Percentiles rank a stretch among this genome's conserved stretches.
Evolutionary conservation across 306 rosid species (phyloP).

Genomic region (Vachellia collinsii): DNA sequence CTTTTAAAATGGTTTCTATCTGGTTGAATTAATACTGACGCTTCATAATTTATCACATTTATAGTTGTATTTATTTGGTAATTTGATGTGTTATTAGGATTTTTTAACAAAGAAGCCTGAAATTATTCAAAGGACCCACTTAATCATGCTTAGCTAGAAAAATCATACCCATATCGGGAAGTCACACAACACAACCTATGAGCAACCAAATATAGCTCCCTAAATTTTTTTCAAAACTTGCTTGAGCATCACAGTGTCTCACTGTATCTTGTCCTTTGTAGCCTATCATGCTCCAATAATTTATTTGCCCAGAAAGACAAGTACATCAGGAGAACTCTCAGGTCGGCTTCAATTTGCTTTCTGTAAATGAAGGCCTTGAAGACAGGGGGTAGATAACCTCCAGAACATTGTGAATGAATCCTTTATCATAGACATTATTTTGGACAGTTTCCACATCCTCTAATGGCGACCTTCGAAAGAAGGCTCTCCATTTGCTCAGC

Average conservation of each 20-base stretch:
- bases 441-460: slow-evolving; percentile 62
- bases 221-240: not conserved
- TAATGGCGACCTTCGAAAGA: slow-evolving; percentile 68
- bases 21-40: not conserved
- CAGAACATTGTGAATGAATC: slow-evolving; percentile 61
- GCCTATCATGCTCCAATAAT: not conserved
- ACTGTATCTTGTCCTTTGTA: not conserved
- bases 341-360: slow-evolving; percentile 60
- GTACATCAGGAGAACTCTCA: slow-evolving; percentile 38
- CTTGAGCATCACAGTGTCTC: not conserved
- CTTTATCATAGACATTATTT: slow-evolving; percentile 78
- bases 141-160: not conserved
- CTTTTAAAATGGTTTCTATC: not conserved
- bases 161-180: not conserved
- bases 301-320: not conserved
- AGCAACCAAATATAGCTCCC: not conserved
- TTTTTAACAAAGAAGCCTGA: not conserved
- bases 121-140: not conserved
- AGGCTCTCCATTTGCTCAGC: slow-evolving; percentile 70
- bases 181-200: not conserved
- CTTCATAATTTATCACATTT: not conserved
- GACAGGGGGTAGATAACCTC: slow-evolving; percentile 80
- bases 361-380: slow-evolving; percentile 50
- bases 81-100: not conserved
- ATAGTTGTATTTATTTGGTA: not conserved